Evolutionary conservation across 73 alveolate genomes (phyloP), one percentile per base, ranked within the genome.

Genomic region (Paramecium sonneborni): DNA sequence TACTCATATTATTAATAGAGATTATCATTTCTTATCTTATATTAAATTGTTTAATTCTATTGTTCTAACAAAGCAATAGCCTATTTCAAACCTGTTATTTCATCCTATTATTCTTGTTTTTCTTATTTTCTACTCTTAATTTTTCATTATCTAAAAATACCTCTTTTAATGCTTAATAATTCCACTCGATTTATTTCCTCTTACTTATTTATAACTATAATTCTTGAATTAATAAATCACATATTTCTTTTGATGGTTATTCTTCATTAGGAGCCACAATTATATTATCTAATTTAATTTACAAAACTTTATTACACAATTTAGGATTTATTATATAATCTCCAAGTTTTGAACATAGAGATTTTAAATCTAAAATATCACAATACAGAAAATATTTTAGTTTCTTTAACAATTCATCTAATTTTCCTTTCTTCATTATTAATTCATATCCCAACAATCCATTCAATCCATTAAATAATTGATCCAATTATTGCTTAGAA

Each of bases 381-480:
- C 84, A 72, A 11, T 72, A 72, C 5, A 72, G 44, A 35, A 34
- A 72, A 10, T n/a, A 35, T 72, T 72, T 72, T 14, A 72, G 24
- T 37, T 38, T 72, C 44, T 72, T n/a, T 10, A 72, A 21, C 57
- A 72, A 35, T 38, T 72, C 86, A 0, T 72, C 86, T 10, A 72
- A 32, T 72, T 72, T 72, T 7, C 57, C 86, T 10, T 72, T 72
- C 86, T 37, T 72, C 86, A 72, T 72, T 34, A 72, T 38, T 37
- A 72, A 34, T 15, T 72, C 86, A 62, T 62, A 62, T 0, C 84
- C 84, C 46, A 62, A 62, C 24, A 62, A 62, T 1, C 84, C 84
- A 30, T 62, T 26, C 24, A 62, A 32, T 3, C 84, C 84, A 26
- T 26, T 62, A 10, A 62, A 26, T 30, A 62, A 6, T 62, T 26